These are phyloP conservation scores for Cutaneotrichosporon cyanovorans DNA, from an alignment of 1,284 basidiomycete species.

Conservation along the genomic window DNA sequence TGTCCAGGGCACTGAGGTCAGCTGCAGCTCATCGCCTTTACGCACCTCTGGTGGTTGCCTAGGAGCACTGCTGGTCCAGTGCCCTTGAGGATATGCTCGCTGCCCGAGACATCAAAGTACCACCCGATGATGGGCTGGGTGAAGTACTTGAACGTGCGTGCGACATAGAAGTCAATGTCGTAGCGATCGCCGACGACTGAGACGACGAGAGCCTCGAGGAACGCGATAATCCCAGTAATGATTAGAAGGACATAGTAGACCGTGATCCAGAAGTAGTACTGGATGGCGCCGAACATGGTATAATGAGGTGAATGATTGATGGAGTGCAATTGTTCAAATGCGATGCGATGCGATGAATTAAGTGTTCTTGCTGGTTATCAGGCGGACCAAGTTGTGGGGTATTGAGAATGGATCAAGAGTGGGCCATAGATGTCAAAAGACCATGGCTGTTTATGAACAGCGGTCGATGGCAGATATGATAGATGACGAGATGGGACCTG, in stretches of 20 bases:
- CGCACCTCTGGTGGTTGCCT: slow-evolving; percentile 77
- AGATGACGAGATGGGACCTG: not conserved
- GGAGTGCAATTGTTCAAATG: not conserved
- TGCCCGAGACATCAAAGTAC: slow-evolving; percentile 72
- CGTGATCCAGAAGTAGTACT: slow-evolving; percentile 57
- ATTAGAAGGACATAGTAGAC: slow-evolving; percentile 69
- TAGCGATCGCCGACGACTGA: slow-evolving; percentile 62
- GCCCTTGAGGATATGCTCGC: slow-evolving; percentile 61
- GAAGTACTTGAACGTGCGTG: slow-evolving; percentile 71
- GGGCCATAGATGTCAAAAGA: not conserved
- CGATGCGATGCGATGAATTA: not conserved
- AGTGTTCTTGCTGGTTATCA: slow-evolving; percentile 2
- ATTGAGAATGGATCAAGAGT: not conserved
- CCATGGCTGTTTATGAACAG: not conserved
- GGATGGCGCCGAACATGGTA: slow-evolving; percentile 26
- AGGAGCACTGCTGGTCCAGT: slow-evolving; percentile 63
- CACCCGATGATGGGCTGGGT: slow-evolving; percentile 65
- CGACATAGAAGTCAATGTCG: slow-evolving; percentile 80
- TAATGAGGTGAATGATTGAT: not conserved
- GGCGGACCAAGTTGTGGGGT: not conserved
- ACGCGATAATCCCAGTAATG: slow-evolving; percentile 66
- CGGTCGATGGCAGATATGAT: no score
- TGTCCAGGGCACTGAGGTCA: slow-evolving; percentile 63
- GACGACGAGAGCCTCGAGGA: slow-evolving; percentile 63
- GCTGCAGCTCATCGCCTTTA: slow-evolving; percentile 1